Conservation (phyloP, 2,329 filamentous ascomycete species). For the Calonectria henricotiae region DNA sequence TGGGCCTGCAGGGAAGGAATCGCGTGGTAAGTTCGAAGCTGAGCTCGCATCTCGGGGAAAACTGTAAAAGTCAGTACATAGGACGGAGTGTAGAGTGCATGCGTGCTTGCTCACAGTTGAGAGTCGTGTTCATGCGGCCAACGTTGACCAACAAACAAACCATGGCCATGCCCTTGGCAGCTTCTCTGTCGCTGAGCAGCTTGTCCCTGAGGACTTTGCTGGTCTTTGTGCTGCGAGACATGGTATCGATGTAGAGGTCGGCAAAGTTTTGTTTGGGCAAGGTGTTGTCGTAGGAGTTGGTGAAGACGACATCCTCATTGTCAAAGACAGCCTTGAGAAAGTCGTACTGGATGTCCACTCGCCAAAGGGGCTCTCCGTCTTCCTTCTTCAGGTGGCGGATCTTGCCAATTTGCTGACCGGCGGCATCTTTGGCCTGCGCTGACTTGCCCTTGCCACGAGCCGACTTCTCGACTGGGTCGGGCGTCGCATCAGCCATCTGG, state of each 20-base stretch:
- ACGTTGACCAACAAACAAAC: constrained; percentile 98
- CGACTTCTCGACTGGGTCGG: constrained; percentile 63
- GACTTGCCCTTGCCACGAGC: constrained; percentile 58
- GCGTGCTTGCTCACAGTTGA: constrained; percentile 82
- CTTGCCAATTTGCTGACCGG: constrained; percentile 72
- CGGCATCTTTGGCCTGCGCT: constrained; percentile 57
- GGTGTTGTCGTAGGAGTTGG: constrained; percentile 85
- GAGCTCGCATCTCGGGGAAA: constrained; percentile 99
- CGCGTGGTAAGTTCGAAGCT: constrained; percentile 96
- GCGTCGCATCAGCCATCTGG: constrained; percentile 62
- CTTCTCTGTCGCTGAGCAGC: constrained; percentile 90
- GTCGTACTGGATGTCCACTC: constrained; percentile 90
- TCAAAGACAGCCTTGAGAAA: constrained; percentile 88
- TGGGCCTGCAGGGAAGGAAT: constrained; percentile 96
- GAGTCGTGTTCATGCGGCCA: constrained; percentile 97
- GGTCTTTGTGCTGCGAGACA: constrained; percentile 98
- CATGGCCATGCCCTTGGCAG: constrained; percentile 99
- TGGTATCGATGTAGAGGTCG: constrained; percentile 97
- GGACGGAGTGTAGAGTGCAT: neutral
- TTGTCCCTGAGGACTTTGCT: constrained; percentile 99
- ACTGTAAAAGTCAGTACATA: constrained; percentile 70
- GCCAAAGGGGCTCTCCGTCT: constrained; percentile 89
- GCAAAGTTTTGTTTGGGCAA: constrained; percentile 83
- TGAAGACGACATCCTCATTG: constrained; percentile 83
- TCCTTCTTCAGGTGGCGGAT: constrained; percentile 91